A percentile compares a stretch with the other conserved stretches of the same genome.
Conservation (phyloP, 2,329 filamentous ascomycete species). For the Dendrostoma leiphaemia region DNA sequence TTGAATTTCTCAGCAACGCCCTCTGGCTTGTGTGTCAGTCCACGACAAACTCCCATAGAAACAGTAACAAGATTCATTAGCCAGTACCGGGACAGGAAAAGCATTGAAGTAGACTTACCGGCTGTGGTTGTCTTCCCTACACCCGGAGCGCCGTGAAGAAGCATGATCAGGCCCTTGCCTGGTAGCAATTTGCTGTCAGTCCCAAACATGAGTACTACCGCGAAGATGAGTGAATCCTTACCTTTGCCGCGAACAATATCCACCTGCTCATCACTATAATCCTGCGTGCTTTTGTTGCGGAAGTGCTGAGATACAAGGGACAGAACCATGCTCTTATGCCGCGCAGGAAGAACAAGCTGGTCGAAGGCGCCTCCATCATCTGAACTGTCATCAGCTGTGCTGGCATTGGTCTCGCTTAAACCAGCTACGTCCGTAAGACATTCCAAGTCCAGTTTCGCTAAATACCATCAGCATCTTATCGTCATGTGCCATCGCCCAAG, state of each 20-base stretch:
- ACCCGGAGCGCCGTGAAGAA: slow-evolving; percentile 31
- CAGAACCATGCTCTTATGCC: slow-evolving; percentile 28
- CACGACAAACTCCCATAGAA: background rate
- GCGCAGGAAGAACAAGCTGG: slow-evolving; percentile 24
- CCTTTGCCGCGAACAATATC: slow-evolving; percentile 34
- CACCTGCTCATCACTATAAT: slow-evolving; percentile 20
- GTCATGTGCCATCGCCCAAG: too few relatives aligned
- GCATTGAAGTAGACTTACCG: slow-evolving; percentile 10
- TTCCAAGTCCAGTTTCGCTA: background rate
- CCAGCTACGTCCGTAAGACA: too few relatives aligned
- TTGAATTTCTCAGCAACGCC: slow-evolving; percentile 22
- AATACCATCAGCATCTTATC: background rate
- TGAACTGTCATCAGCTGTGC: background rate
- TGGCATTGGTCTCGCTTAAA: too few relatives aligned
- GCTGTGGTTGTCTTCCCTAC: slow-evolving; percentile 34
- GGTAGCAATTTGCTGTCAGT: too few relatives aligned
- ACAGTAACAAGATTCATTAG: too few relatives aligned
- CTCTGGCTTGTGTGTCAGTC: slow-evolving; percentile 14
- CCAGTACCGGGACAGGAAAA: background rate
- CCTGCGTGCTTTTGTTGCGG: slow-evolving; percentile 23
- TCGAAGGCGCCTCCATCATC: slow-evolving; percentile 24
- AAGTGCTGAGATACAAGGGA: slow-evolving; percentile 33
- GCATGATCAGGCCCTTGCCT: slow-evolving; percentile 32
- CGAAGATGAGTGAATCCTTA: slow-evolving; percentile 21
- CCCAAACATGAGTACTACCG: background rate